These are phyloP conservation scores for Lachancea lanzarotensis DNA, from an alignment of 805 yeast species.

Conservation along the genomic window DNA sequence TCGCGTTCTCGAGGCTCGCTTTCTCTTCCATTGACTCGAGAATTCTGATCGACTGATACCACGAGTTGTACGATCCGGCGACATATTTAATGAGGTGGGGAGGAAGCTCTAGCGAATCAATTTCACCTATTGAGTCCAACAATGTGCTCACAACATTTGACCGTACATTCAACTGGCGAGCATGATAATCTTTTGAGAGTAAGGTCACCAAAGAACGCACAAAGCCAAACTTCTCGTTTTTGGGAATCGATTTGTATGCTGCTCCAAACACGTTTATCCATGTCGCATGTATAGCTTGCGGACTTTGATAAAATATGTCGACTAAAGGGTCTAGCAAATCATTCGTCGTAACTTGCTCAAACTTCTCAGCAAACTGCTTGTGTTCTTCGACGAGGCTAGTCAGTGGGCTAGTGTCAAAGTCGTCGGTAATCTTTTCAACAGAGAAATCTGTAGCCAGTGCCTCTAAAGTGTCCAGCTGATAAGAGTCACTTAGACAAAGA, in stretches of 20 bases:
- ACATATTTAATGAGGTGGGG: slow-evolving; percentile 89
- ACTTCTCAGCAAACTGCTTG: slow-evolving; percentile 17
- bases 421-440: neutral
- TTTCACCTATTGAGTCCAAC: slow-evolving; percentile 72
- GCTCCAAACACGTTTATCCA: slow-evolving; percentile 84
- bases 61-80: slow-evolving; percentile 79
- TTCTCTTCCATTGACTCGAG: slow-evolving; percentile 61
- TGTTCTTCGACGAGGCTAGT: slow-evolving; percentile 32
- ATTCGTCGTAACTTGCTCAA: slow-evolving; percentile 42
- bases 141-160: slow-evolving; percentile 84
- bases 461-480: slow-evolving; percentile 47
- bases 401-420: slow-evolving; percentile 15
- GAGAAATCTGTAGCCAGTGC: slow-evolving; percentile 23
- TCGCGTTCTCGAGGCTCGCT: slow-evolving; percentile 60
- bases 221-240: slow-evolving; percentile 77
- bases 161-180: slow-evolving; percentile 78
- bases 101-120: slow-evolving; percentile 73
- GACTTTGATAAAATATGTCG: slow-evolving; percentile 76
- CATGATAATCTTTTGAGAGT: slow-evolving; percentile 84
- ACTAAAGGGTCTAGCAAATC: slow-evolving; percentile 65
- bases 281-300: slow-evolving; percentile 69
- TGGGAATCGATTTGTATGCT: slow-evolving; percentile 65
- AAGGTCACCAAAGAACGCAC: slow-evolving; percentile 73
- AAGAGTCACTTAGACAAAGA: slow-evolving; percentile 44
- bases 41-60: slow-evolving; percentile 85